Evolutionary conservation across 108 stramenopile genomes (phyloP), one percentile per base, ranked within the genome.

Genomic region (Fragilaria radians): DNA sequence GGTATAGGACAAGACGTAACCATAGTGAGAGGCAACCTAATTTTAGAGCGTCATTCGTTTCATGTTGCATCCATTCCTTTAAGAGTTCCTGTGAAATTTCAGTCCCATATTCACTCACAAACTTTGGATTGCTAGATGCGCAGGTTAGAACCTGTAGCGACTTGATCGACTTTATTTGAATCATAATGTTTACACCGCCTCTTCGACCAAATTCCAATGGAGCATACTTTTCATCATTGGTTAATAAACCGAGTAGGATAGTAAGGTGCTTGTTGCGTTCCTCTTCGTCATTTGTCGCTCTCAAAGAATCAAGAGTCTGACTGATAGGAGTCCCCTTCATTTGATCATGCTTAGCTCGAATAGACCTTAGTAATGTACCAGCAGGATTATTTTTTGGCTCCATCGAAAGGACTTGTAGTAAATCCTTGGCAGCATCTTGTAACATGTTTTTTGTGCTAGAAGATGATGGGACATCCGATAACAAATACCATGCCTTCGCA

Each of bases 341-440:
- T 60, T 22, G 61, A 23, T 66, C 79, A 71, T 86, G 81, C 29
- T 73, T 61, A 11, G 67, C 61, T 48, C 82, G 80, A 28, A 89
- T 71, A 1, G 73, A 64, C 24, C 71, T 57, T 49, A 89, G 57
- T 48, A 93, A 66, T 26, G 71, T 31, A 5, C 65, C 68, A 5
- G 91, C 91, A 32, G 83, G 80, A 48, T 74, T 76, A 46, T 92
- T 92, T 11, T 62, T 62, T 1, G 78, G 42, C 65, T 92, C 87
- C 59, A 84, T 75, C 0, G 79, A 74, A 19, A 93, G 61, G 25
- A 87, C 31, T 1, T 46, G 30, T 7, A 88, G 57, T 30, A 88
- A 67, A 62, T 93, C 91, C 49, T 82, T 83, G 47, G 87, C 87
- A 3, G 91, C 83, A 7, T 68, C 42, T 27, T 88, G 79, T 21